Evolutionary conservation across 176 grass and related monocot species (phyloP).

Genomic region (Lolium rigidum): DNA sequence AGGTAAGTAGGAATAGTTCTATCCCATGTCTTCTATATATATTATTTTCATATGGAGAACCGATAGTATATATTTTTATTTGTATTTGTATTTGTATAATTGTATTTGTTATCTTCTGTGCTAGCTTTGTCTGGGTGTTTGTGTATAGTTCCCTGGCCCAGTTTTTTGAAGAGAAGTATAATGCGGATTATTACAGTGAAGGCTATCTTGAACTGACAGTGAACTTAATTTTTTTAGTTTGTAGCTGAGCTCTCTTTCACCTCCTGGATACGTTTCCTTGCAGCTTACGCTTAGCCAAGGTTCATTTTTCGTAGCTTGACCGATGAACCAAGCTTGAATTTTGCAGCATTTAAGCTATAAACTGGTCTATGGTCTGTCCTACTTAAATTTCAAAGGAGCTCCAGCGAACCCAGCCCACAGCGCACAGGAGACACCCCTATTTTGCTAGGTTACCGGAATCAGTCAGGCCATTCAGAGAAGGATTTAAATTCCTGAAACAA

Average conservation of each 20-base stretch:
- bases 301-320: background rate
- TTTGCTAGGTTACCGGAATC: background rate
- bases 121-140: background rate
- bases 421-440: background rate
- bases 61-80: no score
- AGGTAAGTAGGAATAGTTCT: conserved; percentile 52
- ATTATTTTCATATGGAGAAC: background rate
- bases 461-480: conserved; percentile 2
- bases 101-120: background rate
- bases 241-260: background rate
- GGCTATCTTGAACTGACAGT: background rate
- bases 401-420: background rate
- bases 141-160: background rate
- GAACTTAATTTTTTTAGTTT: background rate
- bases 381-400: background rate
- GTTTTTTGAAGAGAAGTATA: background rate
- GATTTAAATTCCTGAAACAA: background rate
- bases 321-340: background rate
- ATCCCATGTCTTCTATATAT: background rate
- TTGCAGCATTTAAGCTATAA: background rate
- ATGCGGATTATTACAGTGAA: background rate
- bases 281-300: background rate
- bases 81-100: no score
- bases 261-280: background rate
- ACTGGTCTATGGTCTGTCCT: background rate